Conservation (phyloP, 768 basidiomycete species). For the Agrocybe pediades region DNA sequence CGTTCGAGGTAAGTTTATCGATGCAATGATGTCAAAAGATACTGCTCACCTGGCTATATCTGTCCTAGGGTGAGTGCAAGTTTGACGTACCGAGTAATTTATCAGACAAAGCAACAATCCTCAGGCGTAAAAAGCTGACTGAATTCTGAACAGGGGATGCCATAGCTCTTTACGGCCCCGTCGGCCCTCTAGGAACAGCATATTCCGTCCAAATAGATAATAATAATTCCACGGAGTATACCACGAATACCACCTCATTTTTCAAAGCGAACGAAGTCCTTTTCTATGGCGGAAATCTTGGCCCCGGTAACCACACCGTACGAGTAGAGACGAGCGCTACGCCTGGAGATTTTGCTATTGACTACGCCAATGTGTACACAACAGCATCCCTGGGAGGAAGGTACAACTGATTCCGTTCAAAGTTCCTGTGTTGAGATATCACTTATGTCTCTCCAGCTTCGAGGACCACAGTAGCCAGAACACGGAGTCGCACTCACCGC, state of each 20-base stretch:
- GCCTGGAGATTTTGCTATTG: background rate
- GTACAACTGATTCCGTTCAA: background rate
- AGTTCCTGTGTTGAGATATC: too few relatives aligned
- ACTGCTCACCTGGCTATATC: background rate
- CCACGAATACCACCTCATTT: background rate
- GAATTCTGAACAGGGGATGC: slow-evolving; percentile 34
- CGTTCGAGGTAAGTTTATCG: background rate
- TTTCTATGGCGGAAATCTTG: background rate
- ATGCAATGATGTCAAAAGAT: background rate
- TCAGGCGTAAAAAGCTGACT: slow-evolving; percentile 8
- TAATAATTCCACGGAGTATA: background rate
- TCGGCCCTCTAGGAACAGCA: background rate
- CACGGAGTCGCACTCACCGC: too few relatives aligned
- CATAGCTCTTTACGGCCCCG: slow-evolving; percentile 45
- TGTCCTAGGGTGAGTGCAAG: background rate
- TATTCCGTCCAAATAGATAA: background rate
- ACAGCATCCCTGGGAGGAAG: background rate
- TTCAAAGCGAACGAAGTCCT: background rate
- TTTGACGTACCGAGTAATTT: slow-evolving; percentile 14
- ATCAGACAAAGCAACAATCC: background rate
- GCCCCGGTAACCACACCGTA: background rate
- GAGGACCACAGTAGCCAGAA: too few relatives aligned
- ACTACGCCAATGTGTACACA: background rate
- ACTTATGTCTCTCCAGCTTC: too few relatives aligned
- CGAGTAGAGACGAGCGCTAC: background rate